These are phyloP conservation scores for Cyanophora paradoxa DNA, from an alignment of 78 protist genomes.

Conservation along the genomic window DNA sequence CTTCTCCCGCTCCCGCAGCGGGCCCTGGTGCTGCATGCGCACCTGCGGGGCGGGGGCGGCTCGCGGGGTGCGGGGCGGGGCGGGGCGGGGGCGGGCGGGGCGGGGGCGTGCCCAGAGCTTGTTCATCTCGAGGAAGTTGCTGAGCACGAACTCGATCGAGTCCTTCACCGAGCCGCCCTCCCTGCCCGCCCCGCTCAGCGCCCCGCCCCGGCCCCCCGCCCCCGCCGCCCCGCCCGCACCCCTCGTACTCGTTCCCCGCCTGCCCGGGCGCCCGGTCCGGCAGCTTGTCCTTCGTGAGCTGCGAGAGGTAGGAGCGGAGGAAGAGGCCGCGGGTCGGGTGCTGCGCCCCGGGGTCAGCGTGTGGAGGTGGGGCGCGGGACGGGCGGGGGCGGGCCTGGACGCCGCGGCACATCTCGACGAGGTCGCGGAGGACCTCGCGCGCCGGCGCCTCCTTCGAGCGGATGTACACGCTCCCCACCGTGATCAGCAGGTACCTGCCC, in stretches of 20 bases:
- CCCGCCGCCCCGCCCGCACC: no score
- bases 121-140: conserved; percentile 93
- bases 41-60: no score
- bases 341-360: conserved; percentile 65
- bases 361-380: not conserved
- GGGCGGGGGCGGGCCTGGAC: not conserved
- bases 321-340: conserved; percentile 98
- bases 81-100: no score
- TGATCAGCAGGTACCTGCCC: conserved; percentile 63
- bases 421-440: conserved; percentile 56
- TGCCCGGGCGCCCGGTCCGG: no score
- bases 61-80: no score
- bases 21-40: conserved; percentile 33
- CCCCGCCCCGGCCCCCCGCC: no score
- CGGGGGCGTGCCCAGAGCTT: conserved; percentile 97
- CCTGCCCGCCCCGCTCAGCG: no score
- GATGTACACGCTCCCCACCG: conserved; percentile 76
- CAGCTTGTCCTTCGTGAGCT: conserved; percentile 69
- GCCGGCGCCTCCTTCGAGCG: conserved; percentile 80
- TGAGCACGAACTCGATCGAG: conserved; percentile 76
- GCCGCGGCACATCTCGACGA: conserved; percentile 96
- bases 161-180: conserved; percentile 58
- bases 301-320: conserved; percentile 84
- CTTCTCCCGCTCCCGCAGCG: conserved; percentile 61
- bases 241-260: no score